Evolutionary conservation across 768 basidiomycete species (phyloP), one percentile per base, ranked within the genome.

Genomic region (Rhizopogon sp.): DNA sequence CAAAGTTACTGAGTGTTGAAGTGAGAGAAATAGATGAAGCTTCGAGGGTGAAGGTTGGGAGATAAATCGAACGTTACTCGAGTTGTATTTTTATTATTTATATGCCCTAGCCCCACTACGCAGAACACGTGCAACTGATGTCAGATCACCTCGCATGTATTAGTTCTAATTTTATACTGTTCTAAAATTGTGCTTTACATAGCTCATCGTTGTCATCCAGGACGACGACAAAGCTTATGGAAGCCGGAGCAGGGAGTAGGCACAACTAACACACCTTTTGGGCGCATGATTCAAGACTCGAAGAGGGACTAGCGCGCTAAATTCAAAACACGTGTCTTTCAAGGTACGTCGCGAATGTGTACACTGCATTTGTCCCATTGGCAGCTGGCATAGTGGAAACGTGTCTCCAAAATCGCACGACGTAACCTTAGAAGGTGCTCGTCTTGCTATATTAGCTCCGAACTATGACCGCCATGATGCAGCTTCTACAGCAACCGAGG

Each of bases 1-100:
- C 62, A 59, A 16, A 42, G 47, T 55, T 70, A 25, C 25, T 25
- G 43, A 60, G 62, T 60, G 64, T 64, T 61, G 67, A 60, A 58
- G 60, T 57, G 52, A 14, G 43, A 43, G 44, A n/a, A 43, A 50
- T 22, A 46, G n/a, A 25, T 14, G 29, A n/a, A 37, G 31, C 28
- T 7, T 41, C 28, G n/a, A 43, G n/a, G 8, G 20, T 51, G 43
- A 8, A 20, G 43, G 56, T 45, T 44, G 14, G 29, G 20, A 25
- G 43, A 28, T 33, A 14, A 39, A 46, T 35, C 28, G 42, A 17
- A 6, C 14, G 16, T 10, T 49, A 14, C n/a, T 31, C 35, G 29
- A n/a, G 37, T 3, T 50, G 49, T 6, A n/a, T 54, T 53, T 53
- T 55, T 55, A 52, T 25, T 54, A 41, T 53, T 55, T 55, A 52